These are phyloP conservation scores for Astrothelium subdiscretum DNA, from an alignment of 495 filamentous ascomycete genomes.

Conservation along the genomic window DNA sequence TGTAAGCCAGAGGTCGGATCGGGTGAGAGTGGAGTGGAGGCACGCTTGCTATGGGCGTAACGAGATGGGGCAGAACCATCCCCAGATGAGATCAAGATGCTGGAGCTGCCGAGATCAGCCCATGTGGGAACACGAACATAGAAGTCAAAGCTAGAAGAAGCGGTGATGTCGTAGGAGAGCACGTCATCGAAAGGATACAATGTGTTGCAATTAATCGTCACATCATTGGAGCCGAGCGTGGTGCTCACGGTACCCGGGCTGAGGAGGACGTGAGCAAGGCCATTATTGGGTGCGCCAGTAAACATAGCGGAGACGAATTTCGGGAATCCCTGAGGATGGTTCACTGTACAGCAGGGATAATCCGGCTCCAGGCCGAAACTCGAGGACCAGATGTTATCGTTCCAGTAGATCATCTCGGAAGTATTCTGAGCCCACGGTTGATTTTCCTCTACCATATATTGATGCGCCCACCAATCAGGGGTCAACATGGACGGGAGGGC, in stretches of 20 bases:
- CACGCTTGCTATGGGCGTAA: neutral
- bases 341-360: conserved; percentile 50
- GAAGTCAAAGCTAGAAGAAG: conserved; percentile 32
- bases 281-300: conserved; percentile 18
- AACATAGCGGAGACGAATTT: conserved; percentile 38
- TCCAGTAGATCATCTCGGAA: conserved; percentile 37
- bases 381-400: conserved; percentile 34
- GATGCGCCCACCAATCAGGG: conserved; percentile 50
- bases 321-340: conserved; percentile 49
- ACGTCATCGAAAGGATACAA: conserved; percentile 42
- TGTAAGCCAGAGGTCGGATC: conserved; percentile 24
- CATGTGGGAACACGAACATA: conserved; percentile 40
- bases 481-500: conserved; percentile 43
- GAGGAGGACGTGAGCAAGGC: conserved; percentile 35
- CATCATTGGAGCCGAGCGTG: conserved; percentile 16
- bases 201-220: conserved; percentile 32
- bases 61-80: neutral
- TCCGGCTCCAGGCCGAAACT: conserved; percentile 35
- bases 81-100: neutral
- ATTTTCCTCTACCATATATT: conserved; percentile 49
- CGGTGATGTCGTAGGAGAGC: conserved; percentile 37
- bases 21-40: conserved; percentile 12
- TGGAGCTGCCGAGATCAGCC: conserved; percentile 24
- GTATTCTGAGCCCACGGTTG: conserved; percentile 40
- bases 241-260: conserved; percentile 27